These are phyloP conservation scores for Globisporangium camurandrum DNA, from an alignment of 352 stramenopile species.

Conservation along the genomic window DNA sequence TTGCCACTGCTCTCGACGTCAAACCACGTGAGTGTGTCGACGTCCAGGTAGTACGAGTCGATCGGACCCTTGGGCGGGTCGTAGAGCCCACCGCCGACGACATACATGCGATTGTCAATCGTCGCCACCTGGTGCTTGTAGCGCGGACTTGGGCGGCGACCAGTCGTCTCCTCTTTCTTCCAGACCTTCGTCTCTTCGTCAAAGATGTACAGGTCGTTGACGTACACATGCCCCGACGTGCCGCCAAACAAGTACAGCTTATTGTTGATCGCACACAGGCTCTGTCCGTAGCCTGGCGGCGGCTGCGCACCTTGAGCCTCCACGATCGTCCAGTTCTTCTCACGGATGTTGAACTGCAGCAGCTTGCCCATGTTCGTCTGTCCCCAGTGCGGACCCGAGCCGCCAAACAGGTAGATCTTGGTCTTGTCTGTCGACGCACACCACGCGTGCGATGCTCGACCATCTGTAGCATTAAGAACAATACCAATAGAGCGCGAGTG, in stretches of 20 bases:
- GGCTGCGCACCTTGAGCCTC: slow-evolving; percentile 54
- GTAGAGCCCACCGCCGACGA: slow-evolving; percentile 72
- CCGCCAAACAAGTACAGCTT: slow-evolving; percentile 81
- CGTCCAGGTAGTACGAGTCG: slow-evolving; percentile 70
- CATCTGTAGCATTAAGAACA: slow-evolving; percentile 24
- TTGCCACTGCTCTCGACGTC: slow-evolving; percentile 51
- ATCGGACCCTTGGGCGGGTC: slow-evolving; percentile 76
- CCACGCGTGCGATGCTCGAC: slow-evolving; percentile 67
- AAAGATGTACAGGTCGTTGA: slow-evolving; percentile 82
- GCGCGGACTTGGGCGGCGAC: slow-evolving; percentile 54
- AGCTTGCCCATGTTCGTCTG: slow-evolving; percentile 86
- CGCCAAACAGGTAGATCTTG: slow-evolving; percentile 74
- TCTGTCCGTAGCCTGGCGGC: slow-evolving; percentile 71
- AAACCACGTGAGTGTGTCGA: slow-evolving; percentile 61
- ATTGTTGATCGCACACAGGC: slow-evolving; percentile 63
- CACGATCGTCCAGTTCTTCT: slow-evolving; percentile 80
- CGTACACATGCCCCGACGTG: slow-evolving; percentile 74
- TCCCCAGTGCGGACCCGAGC: slow-evolving; percentile 71
- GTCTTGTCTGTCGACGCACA: slow-evolving; percentile 66
- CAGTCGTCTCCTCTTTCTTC: slow-evolving; percentile 59
- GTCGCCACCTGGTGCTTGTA: slow-evolving; percentile 82
- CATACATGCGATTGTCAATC: slow-evolving; percentile 68
- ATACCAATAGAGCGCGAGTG: background rate
- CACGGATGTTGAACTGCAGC: slow-evolving; percentile 65
- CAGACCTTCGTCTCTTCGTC: slow-evolving; percentile 64